Percentiles rank a stretch among this genome's conserved stretches.
Evolutionary conservation across 805 yeast species (phyloP).

Genomic region (Teunomyces pallodes): DNA sequence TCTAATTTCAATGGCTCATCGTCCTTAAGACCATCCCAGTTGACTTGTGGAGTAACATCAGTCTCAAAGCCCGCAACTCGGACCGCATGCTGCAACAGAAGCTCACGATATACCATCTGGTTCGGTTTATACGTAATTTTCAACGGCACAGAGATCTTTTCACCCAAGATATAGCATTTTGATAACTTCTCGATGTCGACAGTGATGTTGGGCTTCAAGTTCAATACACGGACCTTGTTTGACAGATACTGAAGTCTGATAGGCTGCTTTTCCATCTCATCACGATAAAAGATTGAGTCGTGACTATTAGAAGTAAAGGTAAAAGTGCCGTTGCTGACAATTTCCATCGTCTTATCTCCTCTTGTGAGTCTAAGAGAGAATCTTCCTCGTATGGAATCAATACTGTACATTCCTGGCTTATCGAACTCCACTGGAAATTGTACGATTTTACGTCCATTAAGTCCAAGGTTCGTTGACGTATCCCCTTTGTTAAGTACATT

Average conservation of each 20-base stretch:
- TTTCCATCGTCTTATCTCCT: neutral
- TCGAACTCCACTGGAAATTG: neutral
- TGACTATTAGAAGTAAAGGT: neutral
- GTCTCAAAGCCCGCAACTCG: conserved; percentile 15
- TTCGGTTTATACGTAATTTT: conserved; percentile 15
- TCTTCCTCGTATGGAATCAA: neutral
- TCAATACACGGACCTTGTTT: neutral
- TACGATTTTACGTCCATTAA: neutral
- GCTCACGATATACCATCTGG: conserved; percentile 16
- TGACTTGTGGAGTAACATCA: conserved; percentile 18
- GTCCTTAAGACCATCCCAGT: conserved; percentile 39
- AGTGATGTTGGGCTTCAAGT: conserved; percentile 23
- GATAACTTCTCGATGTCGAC: conserved; percentile 10
- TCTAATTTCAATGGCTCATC: conserved; percentile 34
- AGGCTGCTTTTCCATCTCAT: neutral
- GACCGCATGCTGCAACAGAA: conserved; percentile 21
- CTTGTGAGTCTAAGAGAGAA: neutral
- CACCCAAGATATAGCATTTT: conserved; percentile 26
- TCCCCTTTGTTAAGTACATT: neutral
- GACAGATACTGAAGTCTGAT: neutral
- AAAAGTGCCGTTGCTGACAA: neutral
- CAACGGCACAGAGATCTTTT: conserved; percentile 23
- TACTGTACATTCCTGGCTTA: neutral
- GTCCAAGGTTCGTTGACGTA: neutral
- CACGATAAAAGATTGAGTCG: neutral